A percentile compares a stretch with the other conserved stretches of the same genome.
phyloP scores from a whole-genome alignment of 805 yeast genomes.

The Candida tammaniensis region DNA sequence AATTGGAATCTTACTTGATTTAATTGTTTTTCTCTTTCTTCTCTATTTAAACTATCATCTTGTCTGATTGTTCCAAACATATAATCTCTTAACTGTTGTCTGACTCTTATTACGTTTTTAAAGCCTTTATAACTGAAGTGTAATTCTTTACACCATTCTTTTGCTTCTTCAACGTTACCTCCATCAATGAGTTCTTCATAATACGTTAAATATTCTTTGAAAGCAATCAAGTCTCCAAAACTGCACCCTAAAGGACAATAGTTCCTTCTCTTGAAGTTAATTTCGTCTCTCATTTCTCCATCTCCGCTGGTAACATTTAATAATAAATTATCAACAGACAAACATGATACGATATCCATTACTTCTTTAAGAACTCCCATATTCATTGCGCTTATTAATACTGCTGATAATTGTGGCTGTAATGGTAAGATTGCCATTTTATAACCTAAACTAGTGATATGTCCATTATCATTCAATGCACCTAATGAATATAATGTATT shows the following conservation, averaged over 20 bases:
- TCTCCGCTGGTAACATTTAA: conserved; percentile 60
- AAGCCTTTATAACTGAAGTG: conserved; percentile 78
- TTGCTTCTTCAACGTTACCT: conserved; percentile 50
- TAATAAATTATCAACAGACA: conserved; percentile 86
- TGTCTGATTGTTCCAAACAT: conserved; percentile 50
- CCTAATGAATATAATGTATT: conserved; percentile 73
- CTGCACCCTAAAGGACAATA: conserved; percentile 67
- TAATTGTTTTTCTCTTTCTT: conserved; percentile 26
- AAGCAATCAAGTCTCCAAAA: conserved; percentile 79
- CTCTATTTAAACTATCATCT: conserved; percentile 27
- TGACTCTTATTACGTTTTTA: conserved; percentile 69
- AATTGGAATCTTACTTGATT: conserved; percentile 23
- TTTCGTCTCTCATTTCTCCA: conserved; percentile 78
- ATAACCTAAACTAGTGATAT: conserved; percentile 74
- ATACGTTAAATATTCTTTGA: conserved; percentile 72
- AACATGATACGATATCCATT: conserved; percentile 86
- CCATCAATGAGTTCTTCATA: conserved; percentile 28
- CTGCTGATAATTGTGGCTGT: conserved; percentile 89
- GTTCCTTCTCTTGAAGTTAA: conserved; percentile 70
- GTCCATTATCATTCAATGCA: conserved; percentile 75
- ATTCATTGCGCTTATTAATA: conserved; percentile 67
- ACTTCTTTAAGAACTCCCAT: conserved; percentile 60
- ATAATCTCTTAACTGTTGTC: conserved; percentile 72
- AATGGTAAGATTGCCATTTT: conserved; percentile 88
- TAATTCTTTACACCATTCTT: conserved; percentile 80